Percentiles rank a stretch among this genome's conserved stretches.
phyloP scores from a whole-genome alignment of 768 basidiomycete genomes.

The Leccinum subtestaceum region DNA sequence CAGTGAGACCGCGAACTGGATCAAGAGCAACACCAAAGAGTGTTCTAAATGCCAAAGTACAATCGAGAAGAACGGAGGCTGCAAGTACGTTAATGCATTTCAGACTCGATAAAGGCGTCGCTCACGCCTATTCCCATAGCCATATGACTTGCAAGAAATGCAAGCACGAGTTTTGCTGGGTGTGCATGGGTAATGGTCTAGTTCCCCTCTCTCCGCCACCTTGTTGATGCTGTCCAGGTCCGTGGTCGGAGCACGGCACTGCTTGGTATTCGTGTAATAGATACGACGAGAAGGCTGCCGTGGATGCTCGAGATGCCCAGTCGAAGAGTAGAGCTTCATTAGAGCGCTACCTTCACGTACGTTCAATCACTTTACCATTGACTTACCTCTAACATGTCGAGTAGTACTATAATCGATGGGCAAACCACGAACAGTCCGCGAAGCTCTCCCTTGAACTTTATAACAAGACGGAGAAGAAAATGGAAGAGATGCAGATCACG shows the following conservation, averaged over 20 bases:
- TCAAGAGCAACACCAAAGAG: constrained; percentile 99
- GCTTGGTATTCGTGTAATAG: constrained; percentile 98
- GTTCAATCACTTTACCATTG: constrained; percentile 28
- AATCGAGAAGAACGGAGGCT: constrained; percentile 99
- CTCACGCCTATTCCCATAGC: constrained; percentile 42
- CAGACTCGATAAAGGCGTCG: constrained; percentile 48
- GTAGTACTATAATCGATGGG: constrained; percentile 99
- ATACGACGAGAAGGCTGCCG: constrained; percentile 88
- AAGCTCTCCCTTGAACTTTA: constrained; percentile 92
- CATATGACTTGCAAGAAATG: constrained; percentile 99
- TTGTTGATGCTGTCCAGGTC: constrained; percentile 50
- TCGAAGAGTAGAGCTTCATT: constrained; percentile 86
- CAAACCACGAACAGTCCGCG: constrained; percentile 99
- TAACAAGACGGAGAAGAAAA: constrained; percentile 97
- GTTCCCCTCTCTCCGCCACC: constrained; percentile 12
- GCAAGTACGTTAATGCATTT: constrained; percentile 93
- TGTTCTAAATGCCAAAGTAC: constrained; percentile 95
- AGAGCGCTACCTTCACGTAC: constrained; percentile 92
- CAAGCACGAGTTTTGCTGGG: constrained; percentile 99
- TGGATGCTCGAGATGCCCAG: constrained; percentile 89
- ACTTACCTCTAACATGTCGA: background rate
- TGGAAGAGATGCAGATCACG: constrained; percentile 98
- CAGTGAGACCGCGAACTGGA: constrained; percentile 98
- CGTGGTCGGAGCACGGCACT: constrained; percentile 97
- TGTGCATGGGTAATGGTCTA: constrained; percentile 82